These are phyloP conservation scores for Oxyria digyna DNA, from an alignment of 148 eudicot genomes.

Conservation along the genomic window DNA sequence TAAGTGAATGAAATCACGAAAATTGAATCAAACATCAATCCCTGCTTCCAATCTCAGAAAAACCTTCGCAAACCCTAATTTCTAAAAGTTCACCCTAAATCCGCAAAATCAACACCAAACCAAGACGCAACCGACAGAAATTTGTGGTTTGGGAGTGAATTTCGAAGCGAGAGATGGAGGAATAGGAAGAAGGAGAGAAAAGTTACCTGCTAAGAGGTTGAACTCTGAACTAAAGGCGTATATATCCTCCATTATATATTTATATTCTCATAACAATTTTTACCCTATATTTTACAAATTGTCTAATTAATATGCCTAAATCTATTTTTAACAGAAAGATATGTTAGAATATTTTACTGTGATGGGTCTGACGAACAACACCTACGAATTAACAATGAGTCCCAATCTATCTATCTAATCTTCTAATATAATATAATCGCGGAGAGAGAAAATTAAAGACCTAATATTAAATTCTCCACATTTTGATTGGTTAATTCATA, in stretches of 20 bases:
- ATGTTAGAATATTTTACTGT: too few species aligned
- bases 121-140: background rate
- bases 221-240: background rate
- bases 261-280: too few species aligned
- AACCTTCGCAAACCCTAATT: background rate
- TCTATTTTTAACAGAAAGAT: too few species aligned
- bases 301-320: too few species aligned
- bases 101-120: background rate
- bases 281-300: too few species aligned
- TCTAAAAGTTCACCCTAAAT: background rate
- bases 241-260: conserved; percentile 4
- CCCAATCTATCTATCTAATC: too few species aligned
- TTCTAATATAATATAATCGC: too few species aligned
- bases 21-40: background rate
- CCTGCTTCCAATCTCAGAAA: background rate
- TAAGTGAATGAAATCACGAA: background rate
- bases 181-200: background rate
- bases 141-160: background rate
- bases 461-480: too few species aligned
- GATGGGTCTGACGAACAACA: too few species aligned
- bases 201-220: conserved; percentile 4
- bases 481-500: too few species aligned
- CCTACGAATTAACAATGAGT: too few species aligned
- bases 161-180: background rate
- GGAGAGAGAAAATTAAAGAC: too few species aligned